Percentiles rank a stretch among this genome's conserved stretches.
Conservation (phyloP, 345 rosid species). For the Murraya koenigii region DNA sequence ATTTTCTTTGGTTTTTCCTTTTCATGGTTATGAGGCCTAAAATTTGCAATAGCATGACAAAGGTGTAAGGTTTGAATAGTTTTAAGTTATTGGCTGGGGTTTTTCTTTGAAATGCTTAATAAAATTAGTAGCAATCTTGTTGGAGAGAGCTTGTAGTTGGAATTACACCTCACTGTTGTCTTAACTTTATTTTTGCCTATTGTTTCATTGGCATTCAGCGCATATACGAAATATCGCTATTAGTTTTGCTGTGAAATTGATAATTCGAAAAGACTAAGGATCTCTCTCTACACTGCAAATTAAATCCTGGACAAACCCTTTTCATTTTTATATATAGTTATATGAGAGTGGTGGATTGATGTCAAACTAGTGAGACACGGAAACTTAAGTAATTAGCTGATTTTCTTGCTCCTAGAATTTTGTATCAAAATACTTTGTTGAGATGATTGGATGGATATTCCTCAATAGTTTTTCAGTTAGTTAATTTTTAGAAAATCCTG, state of each 20-base stretch:
- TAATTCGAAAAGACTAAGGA: not conserved
- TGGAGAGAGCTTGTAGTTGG: not conserved
- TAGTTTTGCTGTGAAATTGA: not conserved
- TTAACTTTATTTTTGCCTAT: not conserved
- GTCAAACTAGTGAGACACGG: not conserved
- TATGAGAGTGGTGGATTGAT: not conserved
- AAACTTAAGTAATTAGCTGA: not conserved
- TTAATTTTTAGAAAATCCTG: not conserved
- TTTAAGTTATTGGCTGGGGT: not conserved
- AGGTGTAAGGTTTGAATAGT: not conserved
- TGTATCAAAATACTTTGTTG: not conserved
- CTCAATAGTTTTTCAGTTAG: not conserved
- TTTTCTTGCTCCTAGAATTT: not conserved
- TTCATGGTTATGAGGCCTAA: not conserved
- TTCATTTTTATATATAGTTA: not conserved
- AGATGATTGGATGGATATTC: not conserved
- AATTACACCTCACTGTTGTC: not conserved
- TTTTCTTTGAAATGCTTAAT: not conserved
- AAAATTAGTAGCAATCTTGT: not conserved
- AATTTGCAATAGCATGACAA: not conserved
- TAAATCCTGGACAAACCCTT: not conserved
- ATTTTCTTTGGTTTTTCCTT: not conserved
- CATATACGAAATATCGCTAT: not conserved
- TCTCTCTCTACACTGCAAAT: not conserved
- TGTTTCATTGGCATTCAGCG: not conserved